Evolutionary conservation across 805 yeast species (phyloP).

Genomic region (Yarrowia divulgata): DNA sequence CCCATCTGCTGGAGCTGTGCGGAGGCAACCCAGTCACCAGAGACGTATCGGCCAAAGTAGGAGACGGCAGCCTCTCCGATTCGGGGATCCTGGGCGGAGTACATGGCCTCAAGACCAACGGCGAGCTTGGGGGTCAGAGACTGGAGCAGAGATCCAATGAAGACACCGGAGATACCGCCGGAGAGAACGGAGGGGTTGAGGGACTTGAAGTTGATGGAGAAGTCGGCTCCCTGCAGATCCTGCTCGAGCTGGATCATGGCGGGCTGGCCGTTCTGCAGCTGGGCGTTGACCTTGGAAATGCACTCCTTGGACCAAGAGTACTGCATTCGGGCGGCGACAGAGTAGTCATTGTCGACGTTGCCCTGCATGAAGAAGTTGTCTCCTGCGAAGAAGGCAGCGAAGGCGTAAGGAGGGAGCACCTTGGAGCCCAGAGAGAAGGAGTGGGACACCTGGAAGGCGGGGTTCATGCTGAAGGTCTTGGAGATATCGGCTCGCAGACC

Average conservation of each 20-base stretch:
- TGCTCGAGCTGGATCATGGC: constrained; percentile 96
- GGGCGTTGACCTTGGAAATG: constrained; percentile 84
- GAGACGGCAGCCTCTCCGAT: constrained; percentile 86
- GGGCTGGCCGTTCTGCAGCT: constrained; percentile 87
- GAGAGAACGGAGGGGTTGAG: constrained; percentile 84
- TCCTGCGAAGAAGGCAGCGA: constrained; percentile 86
- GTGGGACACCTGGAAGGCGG: constrained; percentile 96
- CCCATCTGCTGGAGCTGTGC: constrained; percentile 96
- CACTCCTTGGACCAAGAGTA: constrained; percentile 85
- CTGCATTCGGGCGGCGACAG: constrained; percentile 87
- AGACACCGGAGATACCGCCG: constrained; percentile 86
- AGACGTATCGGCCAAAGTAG: constrained; percentile 87
- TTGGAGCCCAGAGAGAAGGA: constrained; percentile 88
- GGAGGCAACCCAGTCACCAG: constrained; percentile 89
- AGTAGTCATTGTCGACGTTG: constrained; percentile 83
- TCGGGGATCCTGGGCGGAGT: constrained; percentile 67
- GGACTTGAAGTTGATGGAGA: constrained; percentile 85
- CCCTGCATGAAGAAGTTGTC: constrained; percentile 90
- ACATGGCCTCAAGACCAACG: constrained; percentile 90
- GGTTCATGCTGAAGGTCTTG: constrained; percentile 88
- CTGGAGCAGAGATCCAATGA: constrained; percentile 90
- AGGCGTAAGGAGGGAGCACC: constrained; percentile 86
- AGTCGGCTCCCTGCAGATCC: constrained; percentile 90
- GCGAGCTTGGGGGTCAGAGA: constrained; percentile 83
- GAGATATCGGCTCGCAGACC: constrained; percentile 96